phyloP scores from a whole-genome alignment of 352 stramenopile genomes.

The Pythium phragmitis region DNA sequence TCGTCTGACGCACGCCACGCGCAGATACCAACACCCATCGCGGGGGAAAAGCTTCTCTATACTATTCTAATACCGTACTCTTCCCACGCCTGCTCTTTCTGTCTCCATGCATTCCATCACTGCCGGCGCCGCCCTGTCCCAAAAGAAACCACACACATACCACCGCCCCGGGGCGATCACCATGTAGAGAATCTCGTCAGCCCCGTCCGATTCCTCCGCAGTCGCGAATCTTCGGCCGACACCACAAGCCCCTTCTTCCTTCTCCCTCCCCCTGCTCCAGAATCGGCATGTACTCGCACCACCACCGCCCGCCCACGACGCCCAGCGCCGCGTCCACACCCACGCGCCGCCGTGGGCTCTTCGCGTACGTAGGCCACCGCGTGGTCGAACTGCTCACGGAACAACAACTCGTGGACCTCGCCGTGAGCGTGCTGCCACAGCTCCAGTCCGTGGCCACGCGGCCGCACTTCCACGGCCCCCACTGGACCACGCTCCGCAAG shows the following conservation, averaged over 20 bases:
- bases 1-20: conserved; percentile 7
- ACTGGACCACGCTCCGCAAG: conserved; percentile 28
- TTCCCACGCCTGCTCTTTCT: neutral
- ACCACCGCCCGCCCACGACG: conserved; percentile 1
- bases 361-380: conserved; percentile 26
- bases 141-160: conserved; percentile 6
- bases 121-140: conserved; percentile 3
- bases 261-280: neutral
- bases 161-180: neutral
- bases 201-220: neutral
- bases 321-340: neutral
- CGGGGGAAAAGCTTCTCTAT: no score
- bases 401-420: conserved; percentile 31
- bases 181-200: neutral
- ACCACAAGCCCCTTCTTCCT: neutral
- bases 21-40: no score
- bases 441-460: conserved; percentile 25
- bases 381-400: conserved; percentile 34
- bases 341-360: conserved; percentile 14
- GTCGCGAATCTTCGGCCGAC: neutral
- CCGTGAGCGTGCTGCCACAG: conserved; percentile 30
- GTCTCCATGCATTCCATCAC: neutral
- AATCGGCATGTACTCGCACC: conserved; percentile 8
- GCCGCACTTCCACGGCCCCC: conserved; percentile 28
- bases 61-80: no score